These are phyloP conservation scores for Globisporangium camurandrum DNA, from an alignment of 352 stramenopile genomes.

Conservation along the genomic window DNA sequence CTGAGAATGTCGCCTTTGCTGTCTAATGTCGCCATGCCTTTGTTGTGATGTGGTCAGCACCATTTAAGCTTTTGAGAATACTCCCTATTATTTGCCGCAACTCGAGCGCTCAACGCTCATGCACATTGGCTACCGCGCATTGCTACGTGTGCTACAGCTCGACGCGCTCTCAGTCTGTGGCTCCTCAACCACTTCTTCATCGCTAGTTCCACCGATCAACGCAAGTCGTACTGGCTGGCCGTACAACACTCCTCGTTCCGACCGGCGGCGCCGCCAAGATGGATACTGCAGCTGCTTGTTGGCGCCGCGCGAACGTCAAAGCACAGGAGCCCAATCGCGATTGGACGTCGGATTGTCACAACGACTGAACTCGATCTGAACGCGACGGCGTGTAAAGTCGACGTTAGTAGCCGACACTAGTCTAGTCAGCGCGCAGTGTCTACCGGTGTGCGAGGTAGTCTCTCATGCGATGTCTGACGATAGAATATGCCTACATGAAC, in stretches of 20 bases:
- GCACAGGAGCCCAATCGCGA: constrained; percentile 72
- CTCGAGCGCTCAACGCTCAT: neutral
- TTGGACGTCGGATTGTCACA: too few relatives aligned
- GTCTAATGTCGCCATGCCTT: too few relatives aligned
- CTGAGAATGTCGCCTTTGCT: too few relatives aligned
- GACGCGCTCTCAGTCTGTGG: constrained; percentile 20
- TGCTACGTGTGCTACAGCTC: constrained; percentile 16
- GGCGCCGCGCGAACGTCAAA: constrained; percentile 75
- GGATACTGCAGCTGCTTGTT: constrained; percentile 60
- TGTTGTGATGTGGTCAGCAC: too few relatives aligned
- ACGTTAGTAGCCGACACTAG: too few relatives aligned
- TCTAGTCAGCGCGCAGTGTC: too few relatives aligned
- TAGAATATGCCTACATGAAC: too few relatives aligned
- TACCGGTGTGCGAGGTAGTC: too few relatives aligned
- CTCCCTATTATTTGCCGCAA: neutral
- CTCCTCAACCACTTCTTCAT: constrained; percentile 41
- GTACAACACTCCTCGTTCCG: constrained; percentile 1
- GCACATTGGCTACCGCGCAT: neutral
- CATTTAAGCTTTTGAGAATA: constrained; percentile 4
- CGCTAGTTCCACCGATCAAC: constrained; percentile 19
- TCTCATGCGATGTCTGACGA: too few relatives aligned
- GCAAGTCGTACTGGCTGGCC: too few relatives aligned
- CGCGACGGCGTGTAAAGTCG: too few relatives aligned
- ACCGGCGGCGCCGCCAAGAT: constrained; percentile 51
- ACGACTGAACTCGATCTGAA: too few relatives aligned